These are phyloP conservation scores for Candida pseudoviswanathii DNA, from an alignment of 1,139 yeast species.

Conservation along the genomic window DNA sequence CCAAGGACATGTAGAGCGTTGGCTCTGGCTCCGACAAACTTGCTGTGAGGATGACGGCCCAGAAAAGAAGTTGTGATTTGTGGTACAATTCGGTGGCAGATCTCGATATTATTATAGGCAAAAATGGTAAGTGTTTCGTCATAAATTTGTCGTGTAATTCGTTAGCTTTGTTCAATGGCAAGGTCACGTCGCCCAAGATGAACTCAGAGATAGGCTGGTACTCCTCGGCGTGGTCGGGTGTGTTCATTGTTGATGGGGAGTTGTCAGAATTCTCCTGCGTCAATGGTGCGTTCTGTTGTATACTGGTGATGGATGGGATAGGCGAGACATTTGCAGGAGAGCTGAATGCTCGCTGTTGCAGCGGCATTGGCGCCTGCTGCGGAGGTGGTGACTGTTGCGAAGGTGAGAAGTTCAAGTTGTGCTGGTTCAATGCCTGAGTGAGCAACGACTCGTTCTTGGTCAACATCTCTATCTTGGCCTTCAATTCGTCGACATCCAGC, in stretches of 20 bases:
- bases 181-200: constrained; percentile 70
- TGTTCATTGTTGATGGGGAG: constrained; percentile 23
- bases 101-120: constrained; percentile 75
- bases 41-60: constrained; percentile 90
- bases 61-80: constrained; percentile 81
- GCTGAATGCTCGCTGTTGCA: constrained; percentile 4
- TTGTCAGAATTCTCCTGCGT: constrained; percentile 26
- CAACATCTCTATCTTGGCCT: constrained; percentile 73
- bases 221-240: constrained; percentile 10
- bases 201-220: constrained; percentile 48
- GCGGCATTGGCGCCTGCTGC: constrained; percentile 6
- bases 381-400: constrained; percentile 15
- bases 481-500: constrained; percentile 81
- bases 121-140: constrained; percentile 66
- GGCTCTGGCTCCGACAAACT: constrained; percentile 89
- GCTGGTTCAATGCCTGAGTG: constrained; percentile 59
- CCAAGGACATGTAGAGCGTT: constrained; percentile 70
- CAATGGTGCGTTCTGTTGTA: constrained; percentile 13
- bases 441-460: constrained; percentile 70
- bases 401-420: constrained; percentile 33
- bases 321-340: constrained; percentile 17
- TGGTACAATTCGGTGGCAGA: constrained; percentile 78
- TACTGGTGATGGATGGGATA: constrained; percentile 12
- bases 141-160: constrained; percentile 72
- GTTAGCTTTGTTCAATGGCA: constrained; percentile 67